Evolutionary conservation across 495 filamentous ascomycete species (phyloP).

Genomic region (Umbilicaria muhlenbergii): DNA sequence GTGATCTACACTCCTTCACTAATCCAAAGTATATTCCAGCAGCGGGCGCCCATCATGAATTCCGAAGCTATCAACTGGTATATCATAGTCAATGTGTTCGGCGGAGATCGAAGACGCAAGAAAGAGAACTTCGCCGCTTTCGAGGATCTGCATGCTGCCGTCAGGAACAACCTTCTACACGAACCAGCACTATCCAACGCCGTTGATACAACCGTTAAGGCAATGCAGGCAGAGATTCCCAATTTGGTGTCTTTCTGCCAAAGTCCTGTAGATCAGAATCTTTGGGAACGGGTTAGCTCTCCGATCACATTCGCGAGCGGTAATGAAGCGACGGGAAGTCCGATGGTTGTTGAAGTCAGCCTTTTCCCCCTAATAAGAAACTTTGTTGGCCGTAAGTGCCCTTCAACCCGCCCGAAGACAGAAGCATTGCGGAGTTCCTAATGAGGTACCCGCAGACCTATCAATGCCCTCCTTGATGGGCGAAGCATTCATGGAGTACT

Average conservation of each 20-base stretch:
- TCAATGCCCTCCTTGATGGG: constrained; percentile 39
- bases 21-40: constrained; percentile 26
- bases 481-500: constrained; percentile 35
- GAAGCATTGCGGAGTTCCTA: no score
- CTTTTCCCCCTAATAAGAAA: constrained; percentile 37
- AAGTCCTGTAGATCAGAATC: constrained; percentile 43
- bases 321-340: constrained; percentile 12
- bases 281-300: constrained; percentile 39
- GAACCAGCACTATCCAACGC: constrained; percentile 28
- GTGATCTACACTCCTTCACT: constrained; percentile 35
- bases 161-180: constrained; percentile 24
- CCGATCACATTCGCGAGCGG: constrained; percentile 18
- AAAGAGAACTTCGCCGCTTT: constrained; percentile 19
- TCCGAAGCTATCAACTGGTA: constrained; percentile 21
- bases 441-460: constrained; percentile 3
- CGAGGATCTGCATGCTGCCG: constrained; percentile 21
- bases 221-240: constrained; percentile 26
- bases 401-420: no score
- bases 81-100: constrained; percentile 35
- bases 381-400: constrained; percentile 29
- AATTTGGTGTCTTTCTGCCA: constrained; percentile 41
- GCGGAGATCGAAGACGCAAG: constrained; percentile 19
- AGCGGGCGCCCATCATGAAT: constrained; percentile 16
- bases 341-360: constrained; percentile 29
- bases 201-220: constrained; percentile 16